Evolutionary conservation across 495 filamentous ascomycete genomes (phyloP).

Genomic region (Annulohypoxylon nitens): DNA sequence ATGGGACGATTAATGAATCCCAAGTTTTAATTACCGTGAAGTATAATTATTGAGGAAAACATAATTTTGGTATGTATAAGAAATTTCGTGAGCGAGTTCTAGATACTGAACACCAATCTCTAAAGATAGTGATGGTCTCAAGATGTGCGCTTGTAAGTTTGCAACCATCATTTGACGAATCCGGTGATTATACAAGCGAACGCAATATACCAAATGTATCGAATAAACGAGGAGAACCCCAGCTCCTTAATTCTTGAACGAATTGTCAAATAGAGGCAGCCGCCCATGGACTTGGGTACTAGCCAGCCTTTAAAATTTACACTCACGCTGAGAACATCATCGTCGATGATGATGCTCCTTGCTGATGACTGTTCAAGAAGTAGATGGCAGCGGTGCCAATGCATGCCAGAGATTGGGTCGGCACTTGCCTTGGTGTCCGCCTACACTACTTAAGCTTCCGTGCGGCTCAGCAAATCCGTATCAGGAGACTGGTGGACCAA

Average conservation of each 20-base stretch:
- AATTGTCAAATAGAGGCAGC: not conserved
- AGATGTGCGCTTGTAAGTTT: too few relatives aligned
- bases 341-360: not conserved
- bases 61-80: too few relatives aligned
- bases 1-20: too few relatives aligned
- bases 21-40: too few relatives aligned
- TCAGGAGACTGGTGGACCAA: not conserved
- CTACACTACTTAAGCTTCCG: not conserved
- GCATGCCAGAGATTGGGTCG: not conserved
- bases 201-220: not conserved
- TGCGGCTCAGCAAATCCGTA: not conserved
- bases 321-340: not conserved
- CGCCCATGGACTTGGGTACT: not conserved
- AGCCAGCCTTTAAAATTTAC: not conserved
- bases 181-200: not conserved
- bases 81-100: too few relatives aligned
- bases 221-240: not conserved
- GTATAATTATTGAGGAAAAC: too few relatives aligned
- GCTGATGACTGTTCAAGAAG: not conserved
- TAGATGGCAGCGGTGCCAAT: not conserved
- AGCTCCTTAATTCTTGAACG: not conserved
- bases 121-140: too few relatives aligned
- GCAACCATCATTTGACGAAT: too few relatives aligned
- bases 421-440: not conserved
- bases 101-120: too few relatives aligned